Base-by-base conservation (phyloP, 495 filamentous ascomycete species). In the Coniosporium apollinis region DNA sequence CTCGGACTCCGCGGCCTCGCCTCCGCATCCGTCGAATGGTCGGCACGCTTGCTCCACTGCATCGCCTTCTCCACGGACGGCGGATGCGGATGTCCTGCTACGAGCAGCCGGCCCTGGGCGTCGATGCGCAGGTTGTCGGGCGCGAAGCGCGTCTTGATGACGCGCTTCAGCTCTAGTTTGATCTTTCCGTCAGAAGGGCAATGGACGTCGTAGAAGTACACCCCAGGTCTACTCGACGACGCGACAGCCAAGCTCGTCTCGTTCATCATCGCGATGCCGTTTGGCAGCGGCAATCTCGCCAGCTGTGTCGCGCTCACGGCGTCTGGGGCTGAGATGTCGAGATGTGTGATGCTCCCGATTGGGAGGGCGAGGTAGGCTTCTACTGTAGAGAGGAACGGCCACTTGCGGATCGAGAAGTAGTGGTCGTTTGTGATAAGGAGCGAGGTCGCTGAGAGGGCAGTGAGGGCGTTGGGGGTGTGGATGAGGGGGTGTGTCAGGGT, bases 111-210 rank as follows among this genome's bases (percentile, higher is more conserved):
- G 0, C 64, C 61, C 16, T 60, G 48, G 10, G 41, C 33, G 21
- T 64, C 55, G 1, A 54, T 40, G 4, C 54, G 51, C 8, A 67
- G 36, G 22, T 65, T 67, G 45, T 67, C 64, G 0, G 56, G 45
- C 13, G 45, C 36, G 30, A 56, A 56, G 1, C 52, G 50, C 17
- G 58, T 32, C 2, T 38, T 38, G 26, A 67, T 37, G 4, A 30
- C 34, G 0, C 38, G 30, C 7, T 33, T 29, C n/a, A 37, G 35
- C 6, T 29, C 42, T 7, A 65, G 40, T 15, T 46, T 24, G 13
- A 22, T 21, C 7, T 38, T 15, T 4, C 19, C 39, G 5, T 36
- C 33, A 1, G 33, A 31, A 19, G 25, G 16, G 33, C 36, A 13
- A 30, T 28, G n/a, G 21, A 58, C 44, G 4, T 30, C 21, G 51